Percentiles rank a stretch among this genome's conserved stretches.
These are phyloP conservation scores for Stylosanthes scabra DNA, from an alignment of 331 rosid genomes.

Conservation along the genomic window DNA sequence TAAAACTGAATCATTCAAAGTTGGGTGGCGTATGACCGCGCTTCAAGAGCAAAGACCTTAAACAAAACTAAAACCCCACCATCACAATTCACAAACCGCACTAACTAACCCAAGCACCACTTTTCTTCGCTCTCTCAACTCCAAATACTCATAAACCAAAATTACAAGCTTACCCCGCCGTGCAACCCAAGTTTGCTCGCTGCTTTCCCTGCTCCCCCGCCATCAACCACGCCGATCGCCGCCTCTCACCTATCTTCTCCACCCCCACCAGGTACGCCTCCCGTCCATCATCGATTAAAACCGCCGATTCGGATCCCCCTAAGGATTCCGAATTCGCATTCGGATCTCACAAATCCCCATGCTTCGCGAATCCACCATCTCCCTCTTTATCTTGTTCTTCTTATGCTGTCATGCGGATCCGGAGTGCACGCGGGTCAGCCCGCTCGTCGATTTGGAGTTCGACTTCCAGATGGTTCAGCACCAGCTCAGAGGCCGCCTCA, in stretches of 20 bases:
- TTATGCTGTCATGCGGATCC: slow-evolving; percentile 60
- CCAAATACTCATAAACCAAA: background rate
- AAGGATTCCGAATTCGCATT: slow-evolving; percentile 34
- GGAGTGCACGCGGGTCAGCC: slow-evolving; percentile 53
- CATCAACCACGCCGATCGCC: background rate
- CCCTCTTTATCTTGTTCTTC: slow-evolving; percentile 43
- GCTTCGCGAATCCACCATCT: slow-evolving; percentile 59
- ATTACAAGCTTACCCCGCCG: background rate
- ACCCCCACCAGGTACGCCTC: background rate
- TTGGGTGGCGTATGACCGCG: background rate
- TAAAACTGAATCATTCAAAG: background rate
- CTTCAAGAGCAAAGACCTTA: background rate
- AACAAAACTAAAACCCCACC: background rate
- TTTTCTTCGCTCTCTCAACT: background rate
- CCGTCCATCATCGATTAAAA: slow-evolving; percentile 18
- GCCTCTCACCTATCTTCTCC: background rate
- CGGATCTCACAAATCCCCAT: slow-evolving; percentile 58
- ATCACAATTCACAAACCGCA: background rate
- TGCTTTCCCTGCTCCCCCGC: background rate
- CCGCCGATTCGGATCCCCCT: slow-evolving; percentile 37
- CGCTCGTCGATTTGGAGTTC: slow-evolving; percentile 50
- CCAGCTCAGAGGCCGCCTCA: slow-evolving; percentile 78
- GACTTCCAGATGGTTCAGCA: slow-evolving; percentile 85
- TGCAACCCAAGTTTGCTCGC: background rate
- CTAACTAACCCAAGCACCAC: slow-evolving; percentile 11